These are phyloP conservation scores for Schizothecium vesticola DNA, from an alignment of 495 filamentous ascomycete species.

Conservation along the genomic window DNA sequence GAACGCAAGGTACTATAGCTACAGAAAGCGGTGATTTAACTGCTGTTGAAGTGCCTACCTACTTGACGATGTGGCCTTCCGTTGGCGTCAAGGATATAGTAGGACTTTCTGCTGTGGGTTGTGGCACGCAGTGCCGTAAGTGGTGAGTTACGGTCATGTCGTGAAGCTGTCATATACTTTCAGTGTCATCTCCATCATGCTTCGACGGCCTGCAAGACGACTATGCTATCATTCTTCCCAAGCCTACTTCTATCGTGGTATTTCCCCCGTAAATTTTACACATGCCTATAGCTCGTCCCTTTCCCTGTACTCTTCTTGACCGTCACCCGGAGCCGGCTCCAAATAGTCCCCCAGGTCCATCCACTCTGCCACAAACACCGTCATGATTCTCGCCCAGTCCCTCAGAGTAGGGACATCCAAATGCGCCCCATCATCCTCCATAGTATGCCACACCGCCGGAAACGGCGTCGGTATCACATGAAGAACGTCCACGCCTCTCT, in stretches of 20 bases:
- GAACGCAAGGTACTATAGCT: background rate
- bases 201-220: too few relatives aligned
- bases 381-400: conserved; percentile 80
- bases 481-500: conserved; percentile 75
- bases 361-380: conserved; percentile 88
- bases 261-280: background rate
- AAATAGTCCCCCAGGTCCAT: conserved; percentile 72
- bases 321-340: background rate
- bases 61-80: too few relatives aligned
- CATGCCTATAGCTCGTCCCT: conserved; percentile 22
- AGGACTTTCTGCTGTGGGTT: too few relatives aligned
- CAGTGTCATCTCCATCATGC: background rate
- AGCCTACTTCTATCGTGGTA: background rate
- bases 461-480: conserved; percentile 84
- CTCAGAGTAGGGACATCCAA: conserved; percentile 75
- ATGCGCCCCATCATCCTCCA: conserved; percentile 80
- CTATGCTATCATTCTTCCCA: too few relatives aligned
- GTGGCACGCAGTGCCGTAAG: too few relatives aligned
- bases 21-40: background rate
- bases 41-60: too few relatives aligned
- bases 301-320: background rate
- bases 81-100: too few relatives aligned
- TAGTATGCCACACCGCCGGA: conserved; percentile 79
- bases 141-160: background rate
- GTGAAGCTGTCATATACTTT: background rate